Evolutionary conservation across 75 land plant genomes (phyloP), one percentile per base, ranked within the genome.

Genomic region (Pinus taeda): DNA sequence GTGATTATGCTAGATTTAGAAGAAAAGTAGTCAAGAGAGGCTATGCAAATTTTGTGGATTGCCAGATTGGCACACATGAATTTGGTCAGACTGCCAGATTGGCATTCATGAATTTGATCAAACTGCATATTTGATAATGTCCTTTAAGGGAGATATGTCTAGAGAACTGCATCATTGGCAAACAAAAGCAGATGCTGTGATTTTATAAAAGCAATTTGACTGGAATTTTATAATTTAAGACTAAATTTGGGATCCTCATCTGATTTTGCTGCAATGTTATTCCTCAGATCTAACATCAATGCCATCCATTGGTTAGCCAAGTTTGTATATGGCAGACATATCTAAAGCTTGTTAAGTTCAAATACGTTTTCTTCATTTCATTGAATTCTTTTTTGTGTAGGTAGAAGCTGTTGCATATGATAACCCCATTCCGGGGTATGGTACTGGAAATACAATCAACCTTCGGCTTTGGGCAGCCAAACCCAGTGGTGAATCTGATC

Each of bases 331-430:
- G 11, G 49, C 42, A 17, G 20, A 69, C 7, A 69, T 37, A 9
- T 69, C 13, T 26, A 62, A 26, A 62, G 30, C 65, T 62, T 62
- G 15, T 62, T 29, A 62, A n/a, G 9, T 67, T 69, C 22, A 42
- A 17, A 39, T 42, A n/a, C 22, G 39, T 18, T 45, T 39, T 69
- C 49, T 30, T 20, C 12, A 36, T 18, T 69, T 69, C 49, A 39
- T 17, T 42, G 6, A 37, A 18, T 69, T 69, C 21, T 9, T 21
- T 39, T 45, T 26, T 24, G 13, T 78, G 33, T 57, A 92, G 94
- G 93, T 92, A 74, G 95, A 90, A 78, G 95, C 95, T 33, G 91
- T 93, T 77, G 95, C 95, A 5, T 93, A 93, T 84, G 95, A 93
- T 79, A 88, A 90, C 73, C 95, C 93, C n/a, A 90, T 93, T 26